Conservation (phyloP, 352 stramenopile genomes). For the Globisporangium irregulare region DNA sequence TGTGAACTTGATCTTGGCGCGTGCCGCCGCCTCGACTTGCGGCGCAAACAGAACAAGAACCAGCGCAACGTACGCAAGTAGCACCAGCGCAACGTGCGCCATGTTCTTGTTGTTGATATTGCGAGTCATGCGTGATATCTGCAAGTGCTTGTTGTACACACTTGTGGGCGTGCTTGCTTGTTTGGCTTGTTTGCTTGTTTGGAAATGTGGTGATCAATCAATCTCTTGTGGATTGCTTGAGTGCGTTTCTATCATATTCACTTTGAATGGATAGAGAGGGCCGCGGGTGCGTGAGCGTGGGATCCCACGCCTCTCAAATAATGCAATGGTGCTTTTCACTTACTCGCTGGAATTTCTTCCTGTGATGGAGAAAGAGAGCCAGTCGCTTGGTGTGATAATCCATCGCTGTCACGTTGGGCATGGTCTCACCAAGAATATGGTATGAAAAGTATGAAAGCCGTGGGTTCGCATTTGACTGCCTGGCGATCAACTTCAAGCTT, state of each 20-base stretch:
- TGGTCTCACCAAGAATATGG: too few species aligned
- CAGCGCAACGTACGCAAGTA: neutral
- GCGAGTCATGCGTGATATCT: neutral
- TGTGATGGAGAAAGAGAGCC: neutral
- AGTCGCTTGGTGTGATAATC: neutral
- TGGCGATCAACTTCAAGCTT: neutral
- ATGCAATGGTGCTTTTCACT: neutral
- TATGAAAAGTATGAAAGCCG: too few species aligned
- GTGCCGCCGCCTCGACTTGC: constrained; percentile 4
- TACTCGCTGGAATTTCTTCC: neutral
- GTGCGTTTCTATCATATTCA: neutral
- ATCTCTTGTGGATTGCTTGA: neutral
- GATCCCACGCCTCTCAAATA: neutral
- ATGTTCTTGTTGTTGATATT: neutral
- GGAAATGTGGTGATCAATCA: neutral
- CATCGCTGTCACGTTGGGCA: neutral
- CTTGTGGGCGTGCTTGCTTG: neutral
- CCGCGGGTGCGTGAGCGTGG: neutral
- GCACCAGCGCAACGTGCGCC: neutral
- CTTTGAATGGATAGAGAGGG: neutral
- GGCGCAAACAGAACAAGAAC: neutral
- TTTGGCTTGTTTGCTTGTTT: too few species aligned
- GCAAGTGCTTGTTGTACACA: neutral
- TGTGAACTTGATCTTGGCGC: constrained; percentile 50
- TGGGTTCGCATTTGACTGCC: too few species aligned